phyloP scores from a whole-genome alignment of 495 filamentous ascomycete genomes.

The Neurospora cerealis region DNA sequence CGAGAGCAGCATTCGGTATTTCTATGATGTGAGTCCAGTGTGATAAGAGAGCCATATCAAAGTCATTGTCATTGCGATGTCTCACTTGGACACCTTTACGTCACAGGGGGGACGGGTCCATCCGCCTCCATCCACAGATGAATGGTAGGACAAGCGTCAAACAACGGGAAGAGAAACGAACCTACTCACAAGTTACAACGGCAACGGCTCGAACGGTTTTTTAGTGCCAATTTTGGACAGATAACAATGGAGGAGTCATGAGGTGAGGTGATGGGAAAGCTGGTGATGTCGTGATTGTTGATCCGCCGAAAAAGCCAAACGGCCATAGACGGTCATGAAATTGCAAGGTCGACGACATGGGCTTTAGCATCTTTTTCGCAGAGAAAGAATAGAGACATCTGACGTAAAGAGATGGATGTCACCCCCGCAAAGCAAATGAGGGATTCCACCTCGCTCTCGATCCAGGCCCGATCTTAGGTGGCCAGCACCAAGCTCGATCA shows the following conservation, averaged over 20 bases:
- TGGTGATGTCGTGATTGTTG: background rate
- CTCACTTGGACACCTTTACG: background rate
- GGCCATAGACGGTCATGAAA: background rate
- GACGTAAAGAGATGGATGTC: background rate
- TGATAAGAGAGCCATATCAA: background rate
- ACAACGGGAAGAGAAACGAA: background rate
- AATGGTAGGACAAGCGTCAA: background rate
- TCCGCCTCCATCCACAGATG: background rate
- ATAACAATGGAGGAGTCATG: background rate
- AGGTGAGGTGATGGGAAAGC: background rate
- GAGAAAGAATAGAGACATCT: background rate
- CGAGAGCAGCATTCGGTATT: background rate
- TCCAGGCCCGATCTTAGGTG: background rate
- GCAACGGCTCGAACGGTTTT: background rate
- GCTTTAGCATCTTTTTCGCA: background rate
- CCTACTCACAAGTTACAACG: background rate
- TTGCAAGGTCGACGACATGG: background rate
- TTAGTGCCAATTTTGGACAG: background rate
- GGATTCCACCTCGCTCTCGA: background rate
- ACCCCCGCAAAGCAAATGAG: background rate
- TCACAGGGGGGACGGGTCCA: background rate
- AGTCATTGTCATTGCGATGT: background rate
- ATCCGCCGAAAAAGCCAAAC: background rate
- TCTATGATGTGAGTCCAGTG: background rate
- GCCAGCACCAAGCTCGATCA: background rate